These are phyloP conservation scores for Pyronema omphalodes DNA, from an alignment of 495 filamentous ascomycete species.

Conservation along the genomic window DNA sequence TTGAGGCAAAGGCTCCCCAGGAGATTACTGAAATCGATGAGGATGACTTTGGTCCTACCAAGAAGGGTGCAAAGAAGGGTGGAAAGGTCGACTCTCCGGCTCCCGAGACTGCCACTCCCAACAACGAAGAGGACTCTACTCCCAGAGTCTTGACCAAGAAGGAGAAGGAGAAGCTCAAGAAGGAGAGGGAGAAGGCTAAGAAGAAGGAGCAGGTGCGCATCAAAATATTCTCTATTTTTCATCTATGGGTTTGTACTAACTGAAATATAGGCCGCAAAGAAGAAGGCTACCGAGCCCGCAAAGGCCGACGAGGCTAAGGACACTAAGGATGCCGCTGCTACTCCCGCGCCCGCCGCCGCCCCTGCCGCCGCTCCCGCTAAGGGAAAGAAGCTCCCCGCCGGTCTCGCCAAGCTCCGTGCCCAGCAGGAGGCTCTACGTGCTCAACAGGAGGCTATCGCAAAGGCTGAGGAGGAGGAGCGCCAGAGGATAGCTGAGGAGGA, in stretches of 20 bases:
- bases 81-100: conserved; percentile 27
- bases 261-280: conserved; percentile 38
- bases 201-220: conserved; percentile 52
- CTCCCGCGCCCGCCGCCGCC: conserved; percentile 31
- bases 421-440: conserved; percentile 70
- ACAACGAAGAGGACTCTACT: conserved; percentile 25
- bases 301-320: conserved; percentile 53
- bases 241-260: background rate
- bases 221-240: background rate
- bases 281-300: conserved; percentile 35
- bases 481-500: conserved; percentile 52
- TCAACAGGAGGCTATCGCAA: conserved; percentile 58
- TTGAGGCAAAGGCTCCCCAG: conserved; percentile 46
- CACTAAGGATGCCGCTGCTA: conserved; percentile 26
- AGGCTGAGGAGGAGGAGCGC: conserved; percentile 51
- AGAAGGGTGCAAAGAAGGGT: conserved; percentile 41
- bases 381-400: conserved; percentile 78
- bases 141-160: conserved; percentile 61
- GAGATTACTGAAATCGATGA: conserved; percentile 59
- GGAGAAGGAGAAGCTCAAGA: conserved; percentile 77
- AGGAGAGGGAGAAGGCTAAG: conserved; percentile 71
- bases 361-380: conserved; percentile 44
- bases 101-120: conserved; percentile 14
- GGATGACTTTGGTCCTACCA: conserved; percentile 67
- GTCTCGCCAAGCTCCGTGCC: conserved; percentile 65